Evolutionary conservation across 257 asterid species (phyloP).

Genomic region (Capsicum chinense): DNA sequence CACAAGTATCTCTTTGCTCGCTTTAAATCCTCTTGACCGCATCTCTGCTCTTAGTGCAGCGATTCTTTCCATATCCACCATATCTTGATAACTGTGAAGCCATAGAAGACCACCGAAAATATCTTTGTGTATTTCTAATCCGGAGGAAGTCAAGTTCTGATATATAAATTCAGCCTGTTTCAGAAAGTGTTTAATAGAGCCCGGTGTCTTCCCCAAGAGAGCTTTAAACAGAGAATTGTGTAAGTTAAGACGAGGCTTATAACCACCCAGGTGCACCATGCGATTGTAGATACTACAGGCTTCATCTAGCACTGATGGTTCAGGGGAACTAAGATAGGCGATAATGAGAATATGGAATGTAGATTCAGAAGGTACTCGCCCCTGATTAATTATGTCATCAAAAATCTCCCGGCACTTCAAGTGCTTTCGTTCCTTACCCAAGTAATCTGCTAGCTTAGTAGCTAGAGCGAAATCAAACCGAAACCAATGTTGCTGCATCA

Average conservation of each 20-base stretch:
- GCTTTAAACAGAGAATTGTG: slow-evolving; percentile 87
- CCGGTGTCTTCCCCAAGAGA: slow-evolving; percentile 62
- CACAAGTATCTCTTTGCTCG: slow-evolving; percentile 63
- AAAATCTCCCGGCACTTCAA: slow-evolving; percentile 83
- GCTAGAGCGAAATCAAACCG: slow-evolving; percentile 82
- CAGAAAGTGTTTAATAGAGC: slow-evolving; percentile 59
- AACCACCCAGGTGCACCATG: slow-evolving; percentile 90
- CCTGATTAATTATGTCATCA: slow-evolving; percentile 81
- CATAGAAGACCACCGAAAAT: slow-evolving; percentile 84
- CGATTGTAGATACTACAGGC: slow-evolving; percentile 78
- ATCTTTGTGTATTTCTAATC: slow-evolving; percentile 70
- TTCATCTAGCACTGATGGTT: slow-evolving; percentile 65
- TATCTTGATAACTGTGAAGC: slow-evolving; percentile 90
- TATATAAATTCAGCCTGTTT: slow-evolving; percentile 87
- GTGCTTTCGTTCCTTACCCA: slow-evolving; percentile 90
- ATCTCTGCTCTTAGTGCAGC: slow-evolving; percentile 61
- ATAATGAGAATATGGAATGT: slow-evolving; percentile 76
- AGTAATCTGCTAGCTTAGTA: slow-evolving; percentile 83
- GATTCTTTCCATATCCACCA: slow-evolving; percentile 73
- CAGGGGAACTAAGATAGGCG: slow-evolving; percentile 83
- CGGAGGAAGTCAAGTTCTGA: slow-evolving; percentile 64
- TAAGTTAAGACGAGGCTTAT: slow-evolving; percentile 82
- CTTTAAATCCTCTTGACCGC: slow-evolving; percentile 61
- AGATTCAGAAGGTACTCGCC: slow-evolving; percentile 80
- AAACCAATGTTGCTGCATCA: slow-evolving; percentile 90